phyloP scores from a whole-genome alignment of 108 stramenopile species.

The Cyclostephanos tholiformis region DNA sequence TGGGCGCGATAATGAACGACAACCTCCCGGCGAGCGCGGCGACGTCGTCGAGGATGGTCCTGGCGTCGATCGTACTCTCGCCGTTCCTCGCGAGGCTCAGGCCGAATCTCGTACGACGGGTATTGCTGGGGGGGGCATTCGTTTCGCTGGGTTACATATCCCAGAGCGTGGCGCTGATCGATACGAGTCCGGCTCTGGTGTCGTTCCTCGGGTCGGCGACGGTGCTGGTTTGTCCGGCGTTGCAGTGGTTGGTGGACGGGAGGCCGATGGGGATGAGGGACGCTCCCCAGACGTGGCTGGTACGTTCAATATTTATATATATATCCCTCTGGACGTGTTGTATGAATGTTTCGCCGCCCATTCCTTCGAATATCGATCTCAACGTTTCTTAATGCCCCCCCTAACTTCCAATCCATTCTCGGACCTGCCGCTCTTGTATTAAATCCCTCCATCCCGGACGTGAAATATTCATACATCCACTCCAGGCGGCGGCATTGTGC shows the following conservation, averaged over 20 bases:
- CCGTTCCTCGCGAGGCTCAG: conserved; percentile 40
- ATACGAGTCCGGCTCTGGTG: conserved; percentile 35
- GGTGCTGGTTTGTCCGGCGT: conserved; percentile 44
- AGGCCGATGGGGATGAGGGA: conserved; percentile 36
- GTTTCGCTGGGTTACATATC: conserved; percentile 45
- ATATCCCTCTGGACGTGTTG: too few species aligned
- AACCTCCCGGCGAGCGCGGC: conserved; percentile 45
- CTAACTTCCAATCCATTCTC: too few species aligned
- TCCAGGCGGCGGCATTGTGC: conserved; percentile 36
- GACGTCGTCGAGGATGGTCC: conserved; percentile 43
- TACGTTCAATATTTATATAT: background rate
- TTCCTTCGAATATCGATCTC: too few species aligned
- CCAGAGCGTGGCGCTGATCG: conserved; percentile 43
- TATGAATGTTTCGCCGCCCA: too few species aligned
- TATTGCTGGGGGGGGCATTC: conserved; percentile 39
- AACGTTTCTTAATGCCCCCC: too few species aligned
- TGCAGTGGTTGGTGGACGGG: conserved; percentile 37
- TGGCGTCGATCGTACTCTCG: conserved; percentile 37
- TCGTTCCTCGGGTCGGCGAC: conserved; percentile 49
- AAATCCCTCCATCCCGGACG: too few species aligned
- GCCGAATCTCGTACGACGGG: conserved; percentile 18
- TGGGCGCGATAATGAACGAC: conserved; percentile 54
- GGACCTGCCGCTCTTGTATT: too few species aligned
- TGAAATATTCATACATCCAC: background rate
- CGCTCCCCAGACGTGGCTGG: conserved; percentile 49